phyloP scores from a whole-genome alignment of 2,329 filamentous ascomycete species.

The Ascochyta rabiei region DNA sequence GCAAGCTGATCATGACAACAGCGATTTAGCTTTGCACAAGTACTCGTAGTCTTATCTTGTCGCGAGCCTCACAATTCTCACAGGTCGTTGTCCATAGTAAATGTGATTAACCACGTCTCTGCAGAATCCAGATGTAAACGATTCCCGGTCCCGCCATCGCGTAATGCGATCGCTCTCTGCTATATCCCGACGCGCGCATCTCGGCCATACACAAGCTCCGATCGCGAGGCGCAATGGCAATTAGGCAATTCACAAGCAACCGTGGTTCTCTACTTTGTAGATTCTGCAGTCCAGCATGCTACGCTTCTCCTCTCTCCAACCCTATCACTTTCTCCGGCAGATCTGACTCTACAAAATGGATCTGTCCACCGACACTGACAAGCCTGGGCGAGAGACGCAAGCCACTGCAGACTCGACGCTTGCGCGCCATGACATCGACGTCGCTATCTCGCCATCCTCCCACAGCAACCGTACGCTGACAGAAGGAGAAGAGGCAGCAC shows the following conservation, averaged over 20 bases:
- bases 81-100: no score
- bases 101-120: not conserved
- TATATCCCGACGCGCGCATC: constrained; percentile 4
- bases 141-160: not conserved
- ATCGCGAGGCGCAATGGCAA: constrained; percentile 3
- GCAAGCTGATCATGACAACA: not conserved
- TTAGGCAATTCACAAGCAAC: constrained; percentile 6
- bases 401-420: not conserved
- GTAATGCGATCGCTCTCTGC: not conserved
- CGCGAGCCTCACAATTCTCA: not conserved
- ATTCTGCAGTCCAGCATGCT: constrained; percentile 8
- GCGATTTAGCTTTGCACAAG: not conserved
- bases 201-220: constrained; percentile 4
- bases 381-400: constrained; percentile 7
- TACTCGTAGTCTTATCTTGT: not conserved
- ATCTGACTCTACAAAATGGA: constrained; percentile 8
- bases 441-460: constrained; percentile 19
- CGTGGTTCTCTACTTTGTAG: constrained; percentile 1
- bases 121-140: constrained; percentile 1
- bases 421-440: constrained; percentile 15
- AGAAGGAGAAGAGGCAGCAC: constrained; percentile 9
- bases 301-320: constrained; percentile 8
- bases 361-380: constrained; percentile 8
- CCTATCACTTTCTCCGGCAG: not conserved
- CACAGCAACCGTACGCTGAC: constrained; percentile 21